A percentile compares a stretch with the other conserved stretches of the same genome.
phyloP scores from a whole-genome alignment of 768 basidiomycete genomes.

The Roridomyces roridus region DNA sequence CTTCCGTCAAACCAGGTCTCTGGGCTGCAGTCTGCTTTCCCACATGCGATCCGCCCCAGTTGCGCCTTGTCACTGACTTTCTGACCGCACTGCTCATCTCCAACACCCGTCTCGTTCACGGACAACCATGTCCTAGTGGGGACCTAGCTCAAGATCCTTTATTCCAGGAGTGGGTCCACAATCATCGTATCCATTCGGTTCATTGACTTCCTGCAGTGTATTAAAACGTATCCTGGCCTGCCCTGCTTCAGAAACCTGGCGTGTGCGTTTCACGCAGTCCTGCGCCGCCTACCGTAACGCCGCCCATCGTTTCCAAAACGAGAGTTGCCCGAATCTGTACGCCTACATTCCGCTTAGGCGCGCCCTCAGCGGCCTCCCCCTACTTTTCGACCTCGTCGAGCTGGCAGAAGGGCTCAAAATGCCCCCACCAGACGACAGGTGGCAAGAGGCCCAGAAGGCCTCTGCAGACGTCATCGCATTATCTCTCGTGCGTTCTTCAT shows the following conservation, averaged over 20 bases:
- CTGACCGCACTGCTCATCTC: slow-evolving; percentile 48
- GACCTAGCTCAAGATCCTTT: slow-evolving; percentile 25
- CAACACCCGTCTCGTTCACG: slow-evolving; percentile 34
- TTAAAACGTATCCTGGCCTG: slow-evolving; percentile 11
- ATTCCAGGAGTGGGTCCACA: not conserved
- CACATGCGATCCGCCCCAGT: slow-evolving; percentile 59
- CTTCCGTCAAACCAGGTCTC: slow-evolving; percentile 50
- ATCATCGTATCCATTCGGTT: too few relatives aligned
- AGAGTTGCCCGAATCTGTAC: slow-evolving; percentile 47
- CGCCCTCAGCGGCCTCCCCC: slow-evolving; percentile 52
- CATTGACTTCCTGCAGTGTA: too few relatives aligned
- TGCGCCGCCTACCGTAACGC: slow-evolving; percentile 42
- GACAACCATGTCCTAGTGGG: slow-evolving; percentile 11
- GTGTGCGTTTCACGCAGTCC: slow-evolving; percentile 45
- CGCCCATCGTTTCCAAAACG: slow-evolving; percentile 32
- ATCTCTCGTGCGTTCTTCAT: slow-evolving; percentile 50
- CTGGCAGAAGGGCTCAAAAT: slow-evolving; percentile 59
- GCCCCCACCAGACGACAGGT: slow-evolving; percentile 34
- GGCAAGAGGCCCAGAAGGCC: slow-evolving; percentile 41
- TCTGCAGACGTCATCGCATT: slow-evolving; percentile 58
- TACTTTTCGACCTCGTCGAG: slow-evolving; percentile 60
- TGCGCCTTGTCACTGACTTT: slow-evolving; percentile 58
- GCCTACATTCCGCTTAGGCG: slow-evolving; percentile 53
- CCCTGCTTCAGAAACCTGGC: slow-evolving; percentile 41
- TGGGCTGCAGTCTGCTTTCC: slow-evolving; percentile 67